Base-by-base conservation (phyloP, 2,329 filamentous ascomycete species). In the Botrytis hyacinthi region DNA sequence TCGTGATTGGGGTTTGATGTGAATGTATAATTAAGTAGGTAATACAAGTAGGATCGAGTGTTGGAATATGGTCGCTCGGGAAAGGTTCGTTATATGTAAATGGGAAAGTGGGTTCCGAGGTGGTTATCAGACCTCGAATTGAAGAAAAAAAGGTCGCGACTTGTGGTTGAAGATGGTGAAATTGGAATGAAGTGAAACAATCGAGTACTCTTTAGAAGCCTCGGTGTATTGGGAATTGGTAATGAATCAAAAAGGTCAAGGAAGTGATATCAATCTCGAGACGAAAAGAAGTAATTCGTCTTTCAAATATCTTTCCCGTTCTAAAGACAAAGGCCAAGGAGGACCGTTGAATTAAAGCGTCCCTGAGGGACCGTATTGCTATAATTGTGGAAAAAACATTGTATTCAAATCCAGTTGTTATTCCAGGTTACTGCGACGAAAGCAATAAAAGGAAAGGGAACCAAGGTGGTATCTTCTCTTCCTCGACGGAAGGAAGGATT, bases 331-430 rank as follows among this genome's bases (percentile, higher is more conserved):
- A 72, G 72, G 71, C 76, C 72, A 68, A 75, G 77, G 77, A 75
- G 74, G 72, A 74, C 48, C 65, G 65, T 68, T 75, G 63, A 73
- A 74, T 72, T 73, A 76, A 79, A 77, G 82, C 82, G 84, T 85
- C 84, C 84, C 84, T 84, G 82, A 80, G 84, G 84, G 84, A 85
- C 84, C 78, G 83, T 80, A 74, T 67, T 79, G 81, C 81, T 83
- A 83, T 83, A 82, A 83, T 75, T 73, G 73, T 68, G 37, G 51
- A 48, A 74, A 76, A 54, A 76, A 79, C 81, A 82, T 82, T 48
- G 57, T 78, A 73, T 70, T 48, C 46, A 44, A 46, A 57, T 59
- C 68, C 59, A 73, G 70, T 75, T 72, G 73, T 60, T 63, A 75
- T 78, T 80, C 78, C 77, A 75, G 73, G 51, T 51, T 63, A 62